Evolutionary conservation across 352 stramenopile genomes (phyloP).

Genomic region (Phytophthora ohioensis): DNA sequence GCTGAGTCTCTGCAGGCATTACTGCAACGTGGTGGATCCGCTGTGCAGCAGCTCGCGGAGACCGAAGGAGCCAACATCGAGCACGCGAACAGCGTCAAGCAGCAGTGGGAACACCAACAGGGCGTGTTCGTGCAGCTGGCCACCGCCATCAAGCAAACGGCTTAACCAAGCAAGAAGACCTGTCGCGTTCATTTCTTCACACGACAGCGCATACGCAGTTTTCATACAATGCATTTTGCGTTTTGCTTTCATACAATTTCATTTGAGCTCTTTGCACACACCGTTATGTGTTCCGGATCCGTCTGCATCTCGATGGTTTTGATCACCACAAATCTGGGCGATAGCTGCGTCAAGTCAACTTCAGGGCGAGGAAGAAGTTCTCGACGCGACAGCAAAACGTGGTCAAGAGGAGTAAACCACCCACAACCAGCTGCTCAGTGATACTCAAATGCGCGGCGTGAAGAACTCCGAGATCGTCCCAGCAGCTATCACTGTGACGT

Average conservation of each 20-base stretch:
- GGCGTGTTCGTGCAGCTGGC: conserved; percentile 77
- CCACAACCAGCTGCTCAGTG: conserved; percentile 44
- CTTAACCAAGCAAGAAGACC: conserved; percentile 30
- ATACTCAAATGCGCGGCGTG: conserved; percentile 31
- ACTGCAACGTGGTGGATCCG: conserved; percentile 69
- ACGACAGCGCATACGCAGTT: conserved; percentile 12
- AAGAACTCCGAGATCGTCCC: conserved; percentile 16
- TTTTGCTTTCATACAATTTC: conserved; percentile 25
- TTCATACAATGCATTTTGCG: conserved; percentile 35
- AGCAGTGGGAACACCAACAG: conserved; percentile 72
- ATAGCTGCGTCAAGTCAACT: conserved; percentile 51
- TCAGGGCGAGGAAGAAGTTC: conserved; percentile 53
- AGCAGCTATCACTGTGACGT: conserved; percentile 5
- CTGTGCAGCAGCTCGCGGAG: conserved; percentile 60
- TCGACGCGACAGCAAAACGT: conserved; percentile 70
- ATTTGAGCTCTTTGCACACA: too few relatives aligned
- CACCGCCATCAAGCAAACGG: conserved; percentile 80
- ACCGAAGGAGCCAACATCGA: conserved; percentile 29
- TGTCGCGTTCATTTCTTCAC: conserved; percentile 24
- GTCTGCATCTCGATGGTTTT: background rate
- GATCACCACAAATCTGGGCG: conserved; percentile 30
- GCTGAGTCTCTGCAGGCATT: conserved; percentile 79
- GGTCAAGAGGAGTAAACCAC: conserved; percentile 44
- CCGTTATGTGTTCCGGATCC: too few relatives aligned
- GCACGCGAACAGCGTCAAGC: conserved; percentile 50